Evolutionary conservation across 495 filamentous ascomycete genomes (phyloP).

Genomic region (Corynascus novoguineensis): DNA sequence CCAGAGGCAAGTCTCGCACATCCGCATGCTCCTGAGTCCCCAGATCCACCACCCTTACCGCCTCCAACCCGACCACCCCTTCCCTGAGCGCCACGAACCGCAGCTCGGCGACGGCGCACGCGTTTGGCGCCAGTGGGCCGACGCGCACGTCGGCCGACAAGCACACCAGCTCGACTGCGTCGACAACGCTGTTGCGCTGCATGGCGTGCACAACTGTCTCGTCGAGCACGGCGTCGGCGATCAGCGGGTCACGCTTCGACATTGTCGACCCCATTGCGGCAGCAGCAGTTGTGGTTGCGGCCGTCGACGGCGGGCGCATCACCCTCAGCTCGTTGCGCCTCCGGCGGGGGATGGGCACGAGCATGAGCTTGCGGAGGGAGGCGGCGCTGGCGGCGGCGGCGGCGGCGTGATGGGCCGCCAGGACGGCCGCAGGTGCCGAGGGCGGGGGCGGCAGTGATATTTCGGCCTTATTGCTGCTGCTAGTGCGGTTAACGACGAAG

Average conservation of each 20-base stretch:
- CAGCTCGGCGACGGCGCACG: constrained; percentile 74
- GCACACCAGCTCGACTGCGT: constrained; percentile 69
- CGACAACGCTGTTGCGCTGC: constrained; percentile 67
- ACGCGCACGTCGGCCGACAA: constrained; percentile 78
- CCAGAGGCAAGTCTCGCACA: constrained; percentile 71
- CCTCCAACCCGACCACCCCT: constrained; percentile 73
- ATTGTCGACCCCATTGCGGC: neutral
- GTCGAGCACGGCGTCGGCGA: constrained; percentile 77
- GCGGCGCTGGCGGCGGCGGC: constrained; percentile 25
- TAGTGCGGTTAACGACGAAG: constrained; percentile 79
- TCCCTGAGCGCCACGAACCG: constrained; percentile 70
- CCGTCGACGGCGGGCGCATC: constrained; percentile 45
- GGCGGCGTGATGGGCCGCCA: neutral
- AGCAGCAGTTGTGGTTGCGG: neutral
- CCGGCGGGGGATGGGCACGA: constrained; percentile 74
- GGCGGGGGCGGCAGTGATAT: neutral
- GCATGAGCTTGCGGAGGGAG: constrained; percentile 62
- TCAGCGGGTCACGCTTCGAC: constrained; percentile 22
- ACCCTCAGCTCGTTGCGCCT: constrained; percentile 61
- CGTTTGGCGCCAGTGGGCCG: constrained; percentile 69
- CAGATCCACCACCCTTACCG: constrained; percentile 76
- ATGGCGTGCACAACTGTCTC: constrained; percentile 78
- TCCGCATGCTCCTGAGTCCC: constrained; percentile 75
- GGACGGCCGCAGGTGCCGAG: neutral
- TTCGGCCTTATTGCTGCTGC: constrained; percentile 54